phyloP scores from a whole-genome alignment of 2,329 filamentous ascomycete species.

The Pseudohalonectria lignicola region DNA sequence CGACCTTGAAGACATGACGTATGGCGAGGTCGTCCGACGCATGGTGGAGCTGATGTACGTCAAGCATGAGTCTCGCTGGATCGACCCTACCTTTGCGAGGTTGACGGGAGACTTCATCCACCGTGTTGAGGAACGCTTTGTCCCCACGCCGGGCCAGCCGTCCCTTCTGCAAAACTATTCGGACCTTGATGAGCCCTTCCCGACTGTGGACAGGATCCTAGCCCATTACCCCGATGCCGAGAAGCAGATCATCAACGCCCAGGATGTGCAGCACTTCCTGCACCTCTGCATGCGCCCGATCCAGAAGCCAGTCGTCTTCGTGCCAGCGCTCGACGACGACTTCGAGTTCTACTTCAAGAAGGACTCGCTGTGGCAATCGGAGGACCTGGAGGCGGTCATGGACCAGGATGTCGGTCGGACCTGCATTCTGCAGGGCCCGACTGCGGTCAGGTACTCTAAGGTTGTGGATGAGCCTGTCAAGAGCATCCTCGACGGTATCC shows the following conservation, averaged over 20 bases:
- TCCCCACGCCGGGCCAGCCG: slow-evolving; percentile 54
- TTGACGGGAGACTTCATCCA: slow-evolving; percentile 94
- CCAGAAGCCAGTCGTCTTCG: slow-evolving; percentile 95
- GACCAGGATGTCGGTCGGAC: slow-evolving; percentile 92
- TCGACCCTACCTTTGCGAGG: slow-evolving; percentile 70
- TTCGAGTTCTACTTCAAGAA: slow-evolving; percentile 99
- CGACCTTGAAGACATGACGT: slow-evolving; percentile 93
- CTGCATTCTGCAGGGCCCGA: slow-evolving; percentile 91
- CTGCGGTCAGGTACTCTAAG: slow-evolving; percentile 82
- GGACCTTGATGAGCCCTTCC: slow-evolving; percentile 75
- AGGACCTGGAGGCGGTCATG: slow-evolving; percentile 92
- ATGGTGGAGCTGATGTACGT: slow-evolving; percentile 88
- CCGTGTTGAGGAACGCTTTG: slow-evolving; percentile 94
- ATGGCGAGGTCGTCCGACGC: slow-evolving; percentile 73
- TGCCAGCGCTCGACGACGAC: slow-evolving; percentile 88
- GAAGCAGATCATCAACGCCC: slow-evolving; percentile 88
- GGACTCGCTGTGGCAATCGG: slow-evolving; percentile 97
- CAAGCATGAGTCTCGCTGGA: slow-evolving; percentile 84
- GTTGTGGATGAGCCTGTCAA: slow-evolving; percentile 88
- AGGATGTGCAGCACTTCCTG: slow-evolving; percentile 96
- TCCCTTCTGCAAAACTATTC: slow-evolving; percentile 85
- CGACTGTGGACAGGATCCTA: slow-evolving; percentile 67
- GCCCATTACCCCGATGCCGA: slow-evolving; percentile 78
- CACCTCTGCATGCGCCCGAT: slow-evolving; percentile 81
- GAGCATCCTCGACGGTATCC: slow-evolving; percentile 85